Percentiles rank a stretch among this genome's conserved stretches.
phyloP scores from a whole-genome alignment of 1,284 basidiomycete species.

The Crepidotus sp. region DNA sequence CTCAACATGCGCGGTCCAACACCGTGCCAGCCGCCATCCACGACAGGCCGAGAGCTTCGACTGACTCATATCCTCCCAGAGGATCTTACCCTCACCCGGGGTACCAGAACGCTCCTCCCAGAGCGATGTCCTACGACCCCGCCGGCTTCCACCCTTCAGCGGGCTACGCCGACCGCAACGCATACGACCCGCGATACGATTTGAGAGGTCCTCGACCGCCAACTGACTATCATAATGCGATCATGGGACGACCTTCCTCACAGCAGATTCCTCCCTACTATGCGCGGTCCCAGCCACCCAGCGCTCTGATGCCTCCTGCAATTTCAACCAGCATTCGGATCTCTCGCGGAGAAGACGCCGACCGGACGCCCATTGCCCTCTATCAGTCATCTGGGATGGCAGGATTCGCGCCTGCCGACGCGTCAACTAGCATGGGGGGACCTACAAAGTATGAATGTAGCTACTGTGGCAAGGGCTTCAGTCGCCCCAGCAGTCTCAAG shows the following conservation, averaged over 20 bases:
- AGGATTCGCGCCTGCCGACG: slow-evolving; percentile 10
- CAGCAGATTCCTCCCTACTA: slow-evolving; percentile 10
- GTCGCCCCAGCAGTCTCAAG: slow-evolving; percentile 73
- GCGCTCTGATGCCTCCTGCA: slow-evolving; percentile 5
- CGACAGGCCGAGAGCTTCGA: slow-evolving; percentile 2
- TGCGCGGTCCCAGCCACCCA: slow-evolving; percentile 4
- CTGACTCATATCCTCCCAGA: slow-evolving; percentile 2
- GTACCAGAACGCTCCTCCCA: slow-evolving; percentile 4
- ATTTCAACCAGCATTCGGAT: slow-evolving; percentile 17
- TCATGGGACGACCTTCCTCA: slow-evolving; percentile 7
- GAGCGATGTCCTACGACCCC: slow-evolving; percentile 14
- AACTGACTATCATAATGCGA: slow-evolving; percentile 1
- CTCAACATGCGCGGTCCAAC: slow-evolving; percentile 13
- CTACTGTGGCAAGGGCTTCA: slow-evolving; percentile 75
- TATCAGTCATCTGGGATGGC: slow-evolving; percentile 16
- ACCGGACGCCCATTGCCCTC: slow-evolving; percentile 20
- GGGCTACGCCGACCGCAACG: slow-evolving; percentile 3
- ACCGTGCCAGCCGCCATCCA: slow-evolving; percentile 6
- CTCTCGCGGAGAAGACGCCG: slow-evolving; percentile 15
- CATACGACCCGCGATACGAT: slow-evolving; percentile 10
- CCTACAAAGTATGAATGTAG: slow-evolving; percentile 60
- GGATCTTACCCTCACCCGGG: not conserved
- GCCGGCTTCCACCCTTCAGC: slow-evolving; percentile 3
- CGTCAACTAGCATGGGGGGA: slow-evolving; percentile 4
- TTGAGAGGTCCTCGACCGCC: slow-evolving; percentile 4